Base-by-base conservation (phyloP, 805 yeast genomes). In the Metschnikowia gruessii region DNA sequence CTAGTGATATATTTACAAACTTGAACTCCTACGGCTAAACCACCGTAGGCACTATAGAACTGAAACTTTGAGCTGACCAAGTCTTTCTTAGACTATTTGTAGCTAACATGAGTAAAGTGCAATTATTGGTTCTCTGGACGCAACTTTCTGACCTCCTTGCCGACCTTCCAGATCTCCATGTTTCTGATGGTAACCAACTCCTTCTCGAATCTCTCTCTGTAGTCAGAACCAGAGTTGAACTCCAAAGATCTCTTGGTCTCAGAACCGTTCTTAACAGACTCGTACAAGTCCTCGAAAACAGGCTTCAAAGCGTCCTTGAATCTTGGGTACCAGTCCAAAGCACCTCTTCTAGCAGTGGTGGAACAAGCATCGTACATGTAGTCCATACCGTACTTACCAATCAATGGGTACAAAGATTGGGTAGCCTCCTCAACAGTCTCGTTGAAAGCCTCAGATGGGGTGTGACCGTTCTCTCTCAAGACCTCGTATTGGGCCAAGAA, bases 351-450 rank as follows among this genome's bases (percentile, higher is more conserved):
- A 66, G 99, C 99, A 61, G 99, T 94, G 69, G 99, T 94, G 61
- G 99, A 94, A 79, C 99, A 94, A 65, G 99, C 99, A 71, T 94
- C 98, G 84, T 94, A 94, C 99, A 94, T 94, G 92, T 94, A 94
- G 79, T 94, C 99, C 99, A 94, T 94, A 80, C 99, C 99, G 83
- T 94, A 87, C 77, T 89, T 90, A 78, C 99, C 99, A 63, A 94
- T 75, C 81, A 94, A 85, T 76, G 99, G 99, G 87, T 94, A 94
- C 66, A 94, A 82, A 48, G 98, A 94, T 81, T 94, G 99, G 57
- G 99, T 94, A 59, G 99, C 99, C 81, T 94, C 99, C 82, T 94
- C 99, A 61, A 94, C 99, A 62, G 99, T 94, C 82, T 94, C 99
- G 78, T 94, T 94, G 91, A 94, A 94, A 64, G 99, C 98, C 82